phyloP scores from a whole-genome alignment of 768 basidiomycete species.

The Dacryopinax spathularia region DNA sequence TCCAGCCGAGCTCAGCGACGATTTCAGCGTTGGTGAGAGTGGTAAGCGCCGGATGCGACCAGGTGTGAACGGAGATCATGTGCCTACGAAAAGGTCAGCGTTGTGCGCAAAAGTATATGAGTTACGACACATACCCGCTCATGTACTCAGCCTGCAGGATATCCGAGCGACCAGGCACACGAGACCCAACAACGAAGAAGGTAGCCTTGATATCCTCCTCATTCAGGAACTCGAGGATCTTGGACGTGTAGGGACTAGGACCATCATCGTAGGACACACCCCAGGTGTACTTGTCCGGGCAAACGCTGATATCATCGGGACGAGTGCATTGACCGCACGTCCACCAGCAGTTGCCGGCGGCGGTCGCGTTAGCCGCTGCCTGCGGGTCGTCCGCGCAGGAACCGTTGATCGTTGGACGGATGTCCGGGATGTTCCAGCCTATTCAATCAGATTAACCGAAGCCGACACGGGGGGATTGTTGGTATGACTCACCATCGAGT shows the following conservation, averaged over 20 bases:
- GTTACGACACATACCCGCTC: conserved; percentile 17
- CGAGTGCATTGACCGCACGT: conserved; percentile 66
- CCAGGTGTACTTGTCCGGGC: conserved; percentile 58
- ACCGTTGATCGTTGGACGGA: conserved; percentile 51
- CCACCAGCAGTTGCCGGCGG: conserved; percentile 71
- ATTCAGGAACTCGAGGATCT: conserved; percentile 55
- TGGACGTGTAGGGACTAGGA: conserved; percentile 63
- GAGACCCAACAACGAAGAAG: conserved; percentile 80
- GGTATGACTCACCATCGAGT: conserved; percentile 8
- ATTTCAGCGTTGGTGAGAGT: conserved; percentile 64
- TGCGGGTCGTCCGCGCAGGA: conserved; percentile 47
- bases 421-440: conserved; percentile 40
- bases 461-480: no score
- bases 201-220: conserved; percentile 56
- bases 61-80: conserved; percentile 23
- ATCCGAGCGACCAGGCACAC: conserved; percentile 61
- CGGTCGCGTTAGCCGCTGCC: conserved; percentile 25
- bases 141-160: conserved; percentile 52
- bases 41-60: conserved; percentile 27
- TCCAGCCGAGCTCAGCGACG: conserved; percentile 89
- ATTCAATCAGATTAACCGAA: neutral
- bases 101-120: conserved; percentile 30
- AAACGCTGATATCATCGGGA: conserved; percentile 45
- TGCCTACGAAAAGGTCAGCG: conserved; percentile 17
- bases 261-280: conserved; percentile 81